Percentiles rank a stretch among this genome's conserved stretches.
Evolutionary conservation across 1,139 yeast species (phyloP).

Genomic region (Wickerhamiella infanticola): DNA sequence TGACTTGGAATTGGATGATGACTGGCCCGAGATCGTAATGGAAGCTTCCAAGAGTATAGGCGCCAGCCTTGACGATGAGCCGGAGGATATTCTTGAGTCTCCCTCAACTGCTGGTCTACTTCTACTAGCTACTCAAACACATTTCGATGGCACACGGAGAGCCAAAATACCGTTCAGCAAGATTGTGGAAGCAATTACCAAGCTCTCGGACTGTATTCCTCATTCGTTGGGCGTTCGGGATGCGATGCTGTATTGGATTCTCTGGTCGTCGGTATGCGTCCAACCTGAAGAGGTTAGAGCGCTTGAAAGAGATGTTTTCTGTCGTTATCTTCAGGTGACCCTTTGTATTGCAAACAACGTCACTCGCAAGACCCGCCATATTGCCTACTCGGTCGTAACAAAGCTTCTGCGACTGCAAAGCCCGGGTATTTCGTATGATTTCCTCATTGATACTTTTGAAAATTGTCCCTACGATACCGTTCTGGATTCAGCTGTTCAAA

Average conservation of each 20-base stretch:
- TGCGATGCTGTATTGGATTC: conserved; percentile 29
- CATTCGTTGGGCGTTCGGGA: conserved; percentile 26
- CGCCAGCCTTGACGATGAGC: neutral
- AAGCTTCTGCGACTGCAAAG: conserved; percentile 36
- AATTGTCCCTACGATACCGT: conserved; percentile 53
- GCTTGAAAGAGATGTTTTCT: conserved; percentile 18
- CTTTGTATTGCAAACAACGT: conserved; percentile 26
- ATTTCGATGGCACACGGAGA: conserved; percentile 17
- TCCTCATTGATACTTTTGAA: conserved; percentile 47
- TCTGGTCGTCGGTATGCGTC: conserved; percentile 26
- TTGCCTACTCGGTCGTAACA: conserved; percentile 21
- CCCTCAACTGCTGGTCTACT: conserved; percentile 22
- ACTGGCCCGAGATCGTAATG: conserved; percentile 22
- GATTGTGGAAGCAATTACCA: neutral
- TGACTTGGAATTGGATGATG: conserved; percentile 40
- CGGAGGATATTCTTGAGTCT: conserved; percentile 8
- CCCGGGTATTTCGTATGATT: conserved; percentile 42
- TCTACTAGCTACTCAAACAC: conserved; percentile 21
- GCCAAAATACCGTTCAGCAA: neutral
- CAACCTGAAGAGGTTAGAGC: conserved; percentile 20
- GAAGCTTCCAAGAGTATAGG: conserved; percentile 11
- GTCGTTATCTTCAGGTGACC: conserved; percentile 33
- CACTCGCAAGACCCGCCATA: conserved; percentile 17
- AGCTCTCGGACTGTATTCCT: neutral
- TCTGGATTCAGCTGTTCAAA: conserved; percentile 44